Evolutionary conservation across 1,284 basidiomycete species (phyloP), one percentile per base, ranked within the genome.

Genomic region (Trichosporon faecale): DNA sequence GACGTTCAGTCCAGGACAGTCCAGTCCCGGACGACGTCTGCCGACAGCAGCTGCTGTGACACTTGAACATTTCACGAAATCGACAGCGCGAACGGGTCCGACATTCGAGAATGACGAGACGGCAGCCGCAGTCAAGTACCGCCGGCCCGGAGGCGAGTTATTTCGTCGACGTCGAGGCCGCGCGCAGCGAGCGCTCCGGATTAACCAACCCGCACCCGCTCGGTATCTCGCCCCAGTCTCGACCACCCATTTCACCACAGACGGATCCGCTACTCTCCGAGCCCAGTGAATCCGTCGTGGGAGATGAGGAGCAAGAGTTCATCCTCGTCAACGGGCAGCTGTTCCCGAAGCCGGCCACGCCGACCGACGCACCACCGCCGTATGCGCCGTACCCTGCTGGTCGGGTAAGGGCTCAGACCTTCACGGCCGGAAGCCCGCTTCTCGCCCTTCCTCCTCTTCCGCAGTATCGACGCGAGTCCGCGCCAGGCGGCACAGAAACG

Each of bases 11-110:
- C 29, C 29, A 31, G 29, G 29, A 31, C 33, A 57, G n/a, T n/a
- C n/a, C n/a, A n/a, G n/a, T n/a, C n/a, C n/a, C 27, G 57, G 55
- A 60, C 57, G 57, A 61, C 57, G 57, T 61, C 57, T 16, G 29
- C 27, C 57, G 29, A 12, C 11, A 5, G 29, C 23, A 27, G 14
- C 57, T 7, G 57, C 8, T 31, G 29, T 21, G 18, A 61, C 12
- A n/a, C 16, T 14, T 44, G 29, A n/a, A 31, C 29, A 61, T 31
- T n/a, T 8, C 21, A 52, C 27, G 57, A 33, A 16, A 11, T 33
- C 57, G 27, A 31, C 57, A 18, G 18, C 57, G 29, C 27, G 31
- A 60, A 7, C 23, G 27, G 55, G 8, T 60, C 57, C 8, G 35
- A 33, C 57, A 12, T 18, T 9, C 16, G 29, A 61, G 6, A n/a